phyloP scores from a whole-genome alignment of 495 filamentous ascomycete genomes.

The Hypoxylon perforatum region DNA sequence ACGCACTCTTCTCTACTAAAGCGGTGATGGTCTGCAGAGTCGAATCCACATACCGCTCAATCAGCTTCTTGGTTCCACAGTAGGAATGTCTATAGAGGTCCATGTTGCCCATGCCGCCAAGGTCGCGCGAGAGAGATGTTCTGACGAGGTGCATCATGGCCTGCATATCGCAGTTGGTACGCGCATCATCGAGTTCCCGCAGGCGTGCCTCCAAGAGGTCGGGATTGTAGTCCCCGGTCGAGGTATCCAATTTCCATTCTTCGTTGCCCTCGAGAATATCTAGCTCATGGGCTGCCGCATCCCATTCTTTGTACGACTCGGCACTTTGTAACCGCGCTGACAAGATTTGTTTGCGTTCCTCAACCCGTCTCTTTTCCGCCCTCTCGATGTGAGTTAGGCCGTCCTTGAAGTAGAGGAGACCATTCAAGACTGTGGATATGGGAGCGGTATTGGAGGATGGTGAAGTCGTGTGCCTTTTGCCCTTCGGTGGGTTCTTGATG shows the following conservation, averaged over 20 bases:
- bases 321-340: constrained; percentile 72
- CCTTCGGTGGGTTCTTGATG: constrained; percentile 7
- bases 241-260: constrained; percentile 74
- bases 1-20: constrained; percentile 72
- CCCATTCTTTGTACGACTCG: constrained; percentile 72
- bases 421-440: constrained; percentile 33
- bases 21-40: constrained; percentile 76
- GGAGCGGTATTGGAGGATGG: constrained; percentile 1
- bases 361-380: constrained; percentile 57
- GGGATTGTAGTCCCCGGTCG: constrained; percentile 73
- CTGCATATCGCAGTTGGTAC: constrained; percentile 74
- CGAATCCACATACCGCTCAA: constrained; percentile 87
- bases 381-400: constrained; percentile 67
- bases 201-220: constrained; percentile 74
- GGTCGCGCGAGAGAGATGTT: constrained; percentile 80
- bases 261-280: constrained; percentile 85
- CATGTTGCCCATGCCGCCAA: constrained; percentile 87
- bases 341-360: constrained; percentile 72
- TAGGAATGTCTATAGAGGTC: constrained; percentile 86
- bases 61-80: constrained; percentile 85
- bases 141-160: constrained; percentile 83
- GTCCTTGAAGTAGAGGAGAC: constrained; percentile 53
- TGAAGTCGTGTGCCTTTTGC: constrained; percentile 3
- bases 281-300: constrained; percentile 76
- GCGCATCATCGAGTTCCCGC: constrained; percentile 78